Evolutionary conservation across 805 yeast species (phyloP).

Genomic region (Metschnikowia koreensis): DNA sequence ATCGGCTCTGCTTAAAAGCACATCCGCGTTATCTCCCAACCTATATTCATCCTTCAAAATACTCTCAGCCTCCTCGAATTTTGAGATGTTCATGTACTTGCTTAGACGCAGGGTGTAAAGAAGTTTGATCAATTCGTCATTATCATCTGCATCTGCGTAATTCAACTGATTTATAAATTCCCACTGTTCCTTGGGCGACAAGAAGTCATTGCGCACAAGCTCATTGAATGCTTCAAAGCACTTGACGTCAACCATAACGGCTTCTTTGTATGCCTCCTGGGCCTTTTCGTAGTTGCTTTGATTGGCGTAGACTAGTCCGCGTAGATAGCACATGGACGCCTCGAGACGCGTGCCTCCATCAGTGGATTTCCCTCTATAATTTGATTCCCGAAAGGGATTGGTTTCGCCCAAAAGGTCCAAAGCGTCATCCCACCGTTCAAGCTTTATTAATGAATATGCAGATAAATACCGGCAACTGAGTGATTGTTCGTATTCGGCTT

Average conservation of each 20-base stretch:
- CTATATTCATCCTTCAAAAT: constrained; percentile 70
- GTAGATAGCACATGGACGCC: constrained; percentile 78
- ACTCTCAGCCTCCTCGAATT: constrained; percentile 63
- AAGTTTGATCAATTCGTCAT: constrained; percentile 73
- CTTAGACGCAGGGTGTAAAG: constrained; percentile 75
- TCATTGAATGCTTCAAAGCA: constrained; percentile 92
- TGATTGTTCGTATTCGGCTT: constrained; percentile 52
- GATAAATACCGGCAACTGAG: constrained; percentile 80
- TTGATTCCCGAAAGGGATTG: constrained; percentile 61
- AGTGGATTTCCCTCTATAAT: constrained; percentile 43
- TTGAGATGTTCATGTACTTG: constrained; percentile 61
- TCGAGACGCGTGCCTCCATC: constrained; percentile 88
- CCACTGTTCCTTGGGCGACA: constrained; percentile 88
- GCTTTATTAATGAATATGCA: constrained; percentile 66
- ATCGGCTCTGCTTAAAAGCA: constrained; percentile 68
- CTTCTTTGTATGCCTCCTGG: constrained; percentile 82
- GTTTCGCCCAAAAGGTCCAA: constrained; percentile 79
- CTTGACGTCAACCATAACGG: constrained; percentile 81
- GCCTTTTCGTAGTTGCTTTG: constrained; percentile 85
- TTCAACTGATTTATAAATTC: constrained; percentile 62
- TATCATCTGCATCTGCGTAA: constrained; percentile 73
- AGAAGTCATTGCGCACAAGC: constrained; percentile 63
- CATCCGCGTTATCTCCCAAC: constrained; percentile 66
- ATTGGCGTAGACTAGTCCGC: constrained; percentile 80
- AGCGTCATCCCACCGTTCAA: constrained; percentile 86